Base-by-base conservation (phyloP, 148 eudicot genomes). In the Rhododendron simsii region DNA sequence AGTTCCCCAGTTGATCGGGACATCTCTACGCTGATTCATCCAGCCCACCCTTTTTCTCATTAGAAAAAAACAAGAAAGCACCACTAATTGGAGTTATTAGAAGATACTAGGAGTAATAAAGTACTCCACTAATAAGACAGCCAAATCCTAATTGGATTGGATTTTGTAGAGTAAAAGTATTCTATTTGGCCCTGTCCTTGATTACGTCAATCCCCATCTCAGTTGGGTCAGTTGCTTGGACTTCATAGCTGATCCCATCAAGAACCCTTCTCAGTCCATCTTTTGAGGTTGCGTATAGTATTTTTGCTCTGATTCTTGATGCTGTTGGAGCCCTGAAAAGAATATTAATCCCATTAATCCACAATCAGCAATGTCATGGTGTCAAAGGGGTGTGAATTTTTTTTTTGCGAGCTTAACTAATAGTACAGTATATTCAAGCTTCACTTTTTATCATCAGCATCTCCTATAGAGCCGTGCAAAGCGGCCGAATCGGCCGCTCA, bases 141-240 rank as follows among this genome's bases (percentile, higher is more conserved):
- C 20, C 39, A 71, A 30, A 30, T 71, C 76, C 76, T 71, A 30
- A 33, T 14, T 1, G 59, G 8, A 47, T 16, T 47, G 50, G 71
- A 63, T 63, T n/a, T 63, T 63, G 20, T 12, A 5, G 30, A 41
- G 45, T 47, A 8, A 47, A 8, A 47, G 11, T 47, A 47, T 2
- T 47, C 81, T 87, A 95, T 85, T 94, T 91, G 81, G 93, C 97
- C 44, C 96, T 92, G 76, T 94, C 95, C 84, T 85, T 85, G 81
- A 95, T 94, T 78, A 95, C 92, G 79, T 94, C 95, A 33, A 95
- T 89, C 0, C 94, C 98, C 98, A 95, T 95, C 91, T 95, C 98
- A 16, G 94, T 94, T 37, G 98, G 93, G 79, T 95, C 98, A 2
- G 98, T 95, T 4, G 98, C 98, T 39, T 95, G 98, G 30, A 95